These are phyloP conservation scores for Ehretia macrophylla DNA, from an alignment of 257 asterid genomes.

Conservation along the genomic window DNA sequence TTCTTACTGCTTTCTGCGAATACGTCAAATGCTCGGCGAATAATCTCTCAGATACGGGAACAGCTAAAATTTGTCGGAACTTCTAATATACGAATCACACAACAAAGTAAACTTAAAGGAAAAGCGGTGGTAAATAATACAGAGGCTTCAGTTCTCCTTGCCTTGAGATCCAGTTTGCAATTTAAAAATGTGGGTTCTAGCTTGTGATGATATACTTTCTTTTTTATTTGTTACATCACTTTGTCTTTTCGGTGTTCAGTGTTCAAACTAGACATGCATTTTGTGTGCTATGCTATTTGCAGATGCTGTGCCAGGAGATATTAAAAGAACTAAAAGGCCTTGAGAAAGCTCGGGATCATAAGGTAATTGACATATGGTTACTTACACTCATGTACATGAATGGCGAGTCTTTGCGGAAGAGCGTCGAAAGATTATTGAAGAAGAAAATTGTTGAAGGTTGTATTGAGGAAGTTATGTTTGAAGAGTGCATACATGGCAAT, in stretches of 20 bases:
- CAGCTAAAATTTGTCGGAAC: slow-evolving; percentile 62
- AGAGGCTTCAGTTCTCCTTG: slow-evolving; percentile 66
- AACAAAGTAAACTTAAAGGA: slow-evolving; percentile 61
- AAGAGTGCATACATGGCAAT: slow-evolving; percentile 58
- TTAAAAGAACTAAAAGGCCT: slow-evolving; percentile 69
- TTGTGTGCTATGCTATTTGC: slow-evolving; percentile 6
- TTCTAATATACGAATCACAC: slow-evolving; percentile 33
- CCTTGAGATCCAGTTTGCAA: slow-evolving; percentile 71
- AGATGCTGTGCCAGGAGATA: slow-evolving; percentile 75
- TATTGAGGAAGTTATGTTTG: slow-evolving; percentile 60
- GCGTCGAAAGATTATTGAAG: slow-evolving; percentile 62
- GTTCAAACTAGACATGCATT: background rate
- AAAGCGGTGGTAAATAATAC: slow-evolving; percentile 45
- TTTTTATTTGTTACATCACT: background rate
- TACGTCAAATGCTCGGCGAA: slow-evolving; percentile 62
- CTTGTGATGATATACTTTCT: slow-evolving; percentile 1
- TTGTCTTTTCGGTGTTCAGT: background rate
- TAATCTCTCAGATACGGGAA: slow-evolving; percentile 67
- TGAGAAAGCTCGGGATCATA: slow-evolving; percentile 62
- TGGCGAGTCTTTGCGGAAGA: slow-evolving; percentile 61
- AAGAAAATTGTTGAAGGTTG: slow-evolving; percentile 73
- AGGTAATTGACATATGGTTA: slow-evolving; percentile 80
- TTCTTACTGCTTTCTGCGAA: slow-evolving; percentile 69
- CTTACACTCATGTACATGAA: slow-evolving; percentile 56
- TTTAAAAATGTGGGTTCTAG: slow-evolving; percentile 60